Percentiles rank a stretch among this genome's conserved stretches.
These are phyloP conservation scores for Aspergillus phoenicis DNA, from an alignment of 2,329 filamentous ascomycete species.

Conservation along the genomic window DNA sequence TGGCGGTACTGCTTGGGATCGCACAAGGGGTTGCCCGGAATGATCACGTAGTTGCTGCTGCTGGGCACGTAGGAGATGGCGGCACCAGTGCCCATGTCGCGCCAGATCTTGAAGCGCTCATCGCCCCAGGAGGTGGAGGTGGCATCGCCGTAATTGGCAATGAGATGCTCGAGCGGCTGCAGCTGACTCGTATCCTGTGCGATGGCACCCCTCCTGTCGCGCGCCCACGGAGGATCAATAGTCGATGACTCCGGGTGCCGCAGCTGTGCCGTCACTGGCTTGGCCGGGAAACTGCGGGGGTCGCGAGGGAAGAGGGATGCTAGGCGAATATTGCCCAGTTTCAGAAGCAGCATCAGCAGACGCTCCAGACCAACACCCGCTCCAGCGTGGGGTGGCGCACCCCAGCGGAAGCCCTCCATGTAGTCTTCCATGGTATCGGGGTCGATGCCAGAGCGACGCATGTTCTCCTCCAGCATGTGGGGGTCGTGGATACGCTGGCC, in stretches of 20 bases:
- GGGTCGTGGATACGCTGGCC: slow-evolving; percentile 91
- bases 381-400: slow-evolving; percentile 84
- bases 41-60: slow-evolving; percentile 72
- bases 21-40: slow-evolving; percentile 85
- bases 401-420: slow-evolving; percentile 83
- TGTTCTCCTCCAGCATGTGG: slow-evolving; percentile 71
- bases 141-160: slow-evolving; percentile 93
- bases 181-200: slow-evolving; percentile 55
- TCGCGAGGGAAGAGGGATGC: slow-evolving; percentile 86
- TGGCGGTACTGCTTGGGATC: slow-evolving; percentile 74
- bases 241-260: slow-evolving; percentile 88
- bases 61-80: slow-evolving; percentile 81
- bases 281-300: slow-evolving; percentile 79
- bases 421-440: slow-evolving; percentile 89
- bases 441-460: slow-evolving; percentile 74
- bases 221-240: slow-evolving; percentile 65
- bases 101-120: slow-evolving; percentile 84
- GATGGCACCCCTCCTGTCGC: slow-evolving; percentile 41
- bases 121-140: slow-evolving; percentile 94
- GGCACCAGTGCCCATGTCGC: slow-evolving; percentile 75
- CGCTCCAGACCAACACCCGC: slow-evolving; percentile 89
- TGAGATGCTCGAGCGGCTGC: slow-evolving; percentile 80
- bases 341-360: slow-evolving; percentile 80
- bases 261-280: slow-evolving; percentile 63
- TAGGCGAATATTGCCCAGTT: slow-evolving; percentile 85